Conservation (phyloP, 1,284 basidiomycete species). For the Wolfiporia cocos region DNA sequence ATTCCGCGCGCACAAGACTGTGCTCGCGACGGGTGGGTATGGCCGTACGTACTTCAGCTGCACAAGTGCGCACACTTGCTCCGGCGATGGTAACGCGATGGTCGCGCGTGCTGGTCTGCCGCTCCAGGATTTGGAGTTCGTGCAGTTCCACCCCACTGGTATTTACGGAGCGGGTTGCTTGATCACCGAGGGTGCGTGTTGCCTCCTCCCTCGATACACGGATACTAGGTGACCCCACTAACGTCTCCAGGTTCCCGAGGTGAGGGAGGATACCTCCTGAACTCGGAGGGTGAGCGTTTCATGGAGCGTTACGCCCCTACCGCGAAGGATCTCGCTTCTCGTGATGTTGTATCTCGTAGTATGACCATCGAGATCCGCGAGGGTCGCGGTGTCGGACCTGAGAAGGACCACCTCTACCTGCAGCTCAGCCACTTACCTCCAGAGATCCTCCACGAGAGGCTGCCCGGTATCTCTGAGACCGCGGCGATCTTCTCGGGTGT, state of each 20-base stretch:
- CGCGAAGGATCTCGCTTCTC: constrained; percentile 98
- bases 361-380: constrained; percentile 99
- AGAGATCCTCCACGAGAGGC: constrained; percentile 93
- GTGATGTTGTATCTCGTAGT: constrained; percentile 98
- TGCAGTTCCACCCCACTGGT: constrained; percentile 99
- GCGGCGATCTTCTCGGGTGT: constrained; percentile 99
- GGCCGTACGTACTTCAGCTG: constrained; percentile 99
- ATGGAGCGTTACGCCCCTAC: constrained; percentile 99
- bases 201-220: constrained; percentile 9
- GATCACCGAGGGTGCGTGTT: constrained; percentile 93
- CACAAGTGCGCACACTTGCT: constrained; percentile 98
- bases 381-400: constrained; percentile 97
- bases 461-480: constrained; percentile 99
- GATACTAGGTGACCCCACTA: not conserved
- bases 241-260: constrained; percentile 83
- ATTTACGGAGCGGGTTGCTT: constrained; percentile 99
- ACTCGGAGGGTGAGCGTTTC: constrained; percentile 99
- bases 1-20: constrained; percentile 98
- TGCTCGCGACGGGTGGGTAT: constrained; percentile 97
- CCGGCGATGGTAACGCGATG: constrained; percentile 99
- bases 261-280: constrained; percentile 98
- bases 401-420: constrained; percentile 97
- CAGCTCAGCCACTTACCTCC: constrained; percentile 97
- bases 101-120: constrained; percentile 95
- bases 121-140: constrained; percentile 97